Conservation (phyloP, 1,139 yeast genomes). For the Pichia sp. region DNA sequence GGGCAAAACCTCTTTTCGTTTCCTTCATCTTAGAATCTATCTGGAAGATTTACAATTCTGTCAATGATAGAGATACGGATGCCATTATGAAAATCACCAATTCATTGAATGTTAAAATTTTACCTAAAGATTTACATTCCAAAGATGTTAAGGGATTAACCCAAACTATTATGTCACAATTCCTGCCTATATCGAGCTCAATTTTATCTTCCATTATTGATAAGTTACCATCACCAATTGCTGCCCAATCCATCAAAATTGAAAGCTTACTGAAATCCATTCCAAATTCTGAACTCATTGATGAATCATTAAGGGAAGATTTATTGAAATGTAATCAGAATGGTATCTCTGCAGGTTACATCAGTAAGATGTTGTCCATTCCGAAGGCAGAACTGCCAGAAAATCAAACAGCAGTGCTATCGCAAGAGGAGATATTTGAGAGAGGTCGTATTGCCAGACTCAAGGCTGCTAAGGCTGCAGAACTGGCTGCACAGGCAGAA, state of each 20-base stretch:
- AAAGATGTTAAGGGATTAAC: slow-evolving; percentile 65
- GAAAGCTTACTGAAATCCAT: slow-evolving; percentile 57
- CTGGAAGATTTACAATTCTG: slow-evolving; percentile 83
- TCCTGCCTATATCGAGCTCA: slow-evolving; percentile 91
- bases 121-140: slow-evolving; percentile 72
- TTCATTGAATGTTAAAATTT: slow-evolving; percentile 60
- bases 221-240: slow-evolving; percentile 73
- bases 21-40: slow-evolving; percentile 81
- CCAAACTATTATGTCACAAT: slow-evolving; percentile 74
- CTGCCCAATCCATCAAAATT: slow-evolving; percentile 67
- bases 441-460: slow-evolving; percentile 65
- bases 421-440: slow-evolving; percentile 58
- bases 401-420: slow-evolving; percentile 34
- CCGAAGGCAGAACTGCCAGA: slow-evolving; percentile 76
- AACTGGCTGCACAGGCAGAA: slow-evolving; percentile 41
- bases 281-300: slow-evolving; percentile 46
- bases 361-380: slow-evolving; percentile 82
- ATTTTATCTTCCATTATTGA: slow-evolving; percentile 80
- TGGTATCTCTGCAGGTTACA: slow-evolving; percentile 71
- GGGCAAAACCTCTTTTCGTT: slow-evolving; percentile 75
- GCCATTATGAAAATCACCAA: slow-evolving; percentile 67
- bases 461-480: slow-evolving; percentile 62
- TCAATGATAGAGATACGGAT: slow-evolving; percentile 60
- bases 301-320: slow-evolving; percentile 41
- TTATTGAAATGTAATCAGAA: slow-evolving; percentile 59